Base-by-base conservation (phyloP, 2,329 filamentous ascomycete species). In the Venturia aucupariae region DNA sequence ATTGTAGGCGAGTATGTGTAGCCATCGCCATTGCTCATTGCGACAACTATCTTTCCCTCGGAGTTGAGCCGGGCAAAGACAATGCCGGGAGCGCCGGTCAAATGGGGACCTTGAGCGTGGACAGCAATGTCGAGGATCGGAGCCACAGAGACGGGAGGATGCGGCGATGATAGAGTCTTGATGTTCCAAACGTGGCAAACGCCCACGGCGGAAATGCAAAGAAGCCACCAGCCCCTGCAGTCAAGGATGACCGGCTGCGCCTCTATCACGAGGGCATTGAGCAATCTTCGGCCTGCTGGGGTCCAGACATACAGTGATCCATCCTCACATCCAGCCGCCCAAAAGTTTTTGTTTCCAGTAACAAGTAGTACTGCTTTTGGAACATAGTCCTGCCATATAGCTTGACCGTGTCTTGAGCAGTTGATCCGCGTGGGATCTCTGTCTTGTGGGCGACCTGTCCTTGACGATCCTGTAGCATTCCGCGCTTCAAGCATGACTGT, bases 111-210 rank as follows among this genome's bases (percentile, higher is more conserved):
- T 64, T 97, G 83, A 0, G 89, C 87, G 66, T 90, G 87, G 48
- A 88, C 85, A 38, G 94, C 93, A 65, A 93, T 85, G 67, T 99
- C 94, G 8, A 99, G 82, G 8, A 96, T 86, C 0, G 94, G 93
- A 0, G 87, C 92, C 0, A 99, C 81, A 15, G 92, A 96, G 17
- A 97, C 84, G 0, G 94, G 93, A 2, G 93, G 92, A 72, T 97
- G 92, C 22, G 92, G 90, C 0, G 92, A 88, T 3, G 87, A 86
- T 72, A 95, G 87, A 0, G 85, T 89, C 69, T 88, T 88, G 66
- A 97, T 81, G 73, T 97, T 93, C 92, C 93, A 99, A 51, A 99
- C 90, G 74, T 97, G 88, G 70, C 88, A 94, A 76, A 93, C 85
- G 5, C 94, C 94, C 4, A 90, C 88, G 0, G 93, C 89, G 4